Evolutionary conservation across 495 filamentous ascomycete genomes (phyloP), one percentile per base, ranked within the genome.

Genomic region (Glonium stellatum): DNA sequence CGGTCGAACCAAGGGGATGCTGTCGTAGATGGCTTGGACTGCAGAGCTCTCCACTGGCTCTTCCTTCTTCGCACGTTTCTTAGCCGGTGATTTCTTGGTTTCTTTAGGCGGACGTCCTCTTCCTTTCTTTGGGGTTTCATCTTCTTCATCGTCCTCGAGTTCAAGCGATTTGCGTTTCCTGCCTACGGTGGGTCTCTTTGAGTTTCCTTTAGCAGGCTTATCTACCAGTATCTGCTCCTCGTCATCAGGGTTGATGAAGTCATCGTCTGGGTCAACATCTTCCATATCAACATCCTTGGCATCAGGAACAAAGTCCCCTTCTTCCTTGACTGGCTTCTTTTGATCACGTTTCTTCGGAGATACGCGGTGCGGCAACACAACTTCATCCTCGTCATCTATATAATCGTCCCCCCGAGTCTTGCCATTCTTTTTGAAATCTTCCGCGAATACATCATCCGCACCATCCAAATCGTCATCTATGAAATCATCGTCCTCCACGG

Each of bases 11-110:
- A 79, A 86, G 10, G 92, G 89, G 59, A 98, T 90, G 68, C 84
- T 88, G 68, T 95, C 88, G 35, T 96, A 83, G 52, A 98, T 96
- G 36, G 83, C 84, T 68, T 92, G 82, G 15, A 96, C 82, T 44
- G 79, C 79, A 22, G 79, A 78, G 58, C 80, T 83, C 62, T 89
- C 87, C 0, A 82, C 68, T 15, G 75, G 64, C 10, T 84, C 85
- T 23, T 84, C 81, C 27, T 80, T 70, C 62, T 74, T 74, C 19
- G 52, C 72, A 36, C 75, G 72, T 65, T 85, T 88, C 69, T 83
- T 86, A 19, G 61, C 66, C 1, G 71, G 69, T 21, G 64, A 63
- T 42, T 70, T 63, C 6, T 54, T 36, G n/a, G 62, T 41, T 10
- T 23, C 48, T 51, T 51, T 18, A 50, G 51, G 44, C 25, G 66